Evolutionary conservation across 768 basidiomycete species (phyloP).

Genomic region (Dendrothele bispora): DNA sequence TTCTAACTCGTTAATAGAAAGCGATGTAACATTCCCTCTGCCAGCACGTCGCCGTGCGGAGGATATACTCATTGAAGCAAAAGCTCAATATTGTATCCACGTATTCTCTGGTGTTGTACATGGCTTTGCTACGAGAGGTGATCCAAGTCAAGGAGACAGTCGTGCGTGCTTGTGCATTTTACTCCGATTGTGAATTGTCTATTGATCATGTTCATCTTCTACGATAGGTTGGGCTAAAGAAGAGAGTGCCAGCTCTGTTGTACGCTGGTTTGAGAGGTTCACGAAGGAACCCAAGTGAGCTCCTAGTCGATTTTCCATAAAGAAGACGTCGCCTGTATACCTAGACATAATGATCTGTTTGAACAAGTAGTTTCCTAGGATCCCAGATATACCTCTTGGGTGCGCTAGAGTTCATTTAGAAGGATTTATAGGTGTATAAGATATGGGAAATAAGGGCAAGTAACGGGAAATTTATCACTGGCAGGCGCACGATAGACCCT

Average conservation of each 20-base stretch:
- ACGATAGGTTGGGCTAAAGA: conserved; percentile 70
- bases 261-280: conserved; percentile 54
- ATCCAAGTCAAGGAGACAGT: conserved; percentile 37
- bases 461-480: too few relatives aligned
- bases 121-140: conserved; percentile 50
- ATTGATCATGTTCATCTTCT: not conserved
- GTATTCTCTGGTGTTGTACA: conserved; percentile 52
- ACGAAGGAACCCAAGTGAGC: too few relatives aligned
- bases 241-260: conserved; percentile 49
- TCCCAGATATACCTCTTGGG: too few relatives aligned
- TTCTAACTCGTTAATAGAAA: too few relatives aligned
- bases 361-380: too few relatives aligned
- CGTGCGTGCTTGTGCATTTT: conserved; percentile 26
- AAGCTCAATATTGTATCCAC: conserved; percentile 56
- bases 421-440: too few relatives aligned
- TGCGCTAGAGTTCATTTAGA: too few relatives aligned
- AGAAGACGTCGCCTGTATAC: too few relatives aligned
- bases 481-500: too few relatives aligned
- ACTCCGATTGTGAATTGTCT: not conserved
- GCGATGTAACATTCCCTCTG: conserved; percentile 52
- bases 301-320: too few relatives aligned
- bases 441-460: too few relatives aligned
- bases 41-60: conserved; percentile 56
- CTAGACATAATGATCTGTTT: too few relatives aligned
- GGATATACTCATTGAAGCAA: conserved; percentile 50